phyloP scores from a whole-genome alignment of 2,329 filamentous ascomycete species.

The Ploettnerulaceae sp. region DNA sequence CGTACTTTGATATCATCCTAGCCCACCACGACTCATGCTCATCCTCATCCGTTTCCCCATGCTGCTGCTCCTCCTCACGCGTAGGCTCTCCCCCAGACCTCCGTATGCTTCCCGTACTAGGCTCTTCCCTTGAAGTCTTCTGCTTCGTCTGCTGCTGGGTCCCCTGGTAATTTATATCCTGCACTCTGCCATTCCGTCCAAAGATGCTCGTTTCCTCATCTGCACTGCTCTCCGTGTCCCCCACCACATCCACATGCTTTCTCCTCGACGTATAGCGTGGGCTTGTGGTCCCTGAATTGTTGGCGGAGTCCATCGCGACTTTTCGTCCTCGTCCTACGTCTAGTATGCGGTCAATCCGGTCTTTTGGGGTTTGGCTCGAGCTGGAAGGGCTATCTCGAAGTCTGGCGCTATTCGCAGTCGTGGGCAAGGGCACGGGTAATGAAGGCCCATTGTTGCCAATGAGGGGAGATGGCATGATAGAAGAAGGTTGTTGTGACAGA shows the following conservation, averaged over 20 bases:
- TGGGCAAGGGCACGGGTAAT: not conserved
- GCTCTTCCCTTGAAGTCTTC: conserved; percentile 1
- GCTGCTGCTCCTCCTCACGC: not conserved
- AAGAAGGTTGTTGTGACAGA: not conserved
- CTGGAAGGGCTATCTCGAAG: conserved; percentile 4
- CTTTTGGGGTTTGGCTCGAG: conserved; percentile 2
- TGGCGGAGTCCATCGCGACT: conserved; percentile 9
- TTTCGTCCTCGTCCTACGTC: conserved; percentile 24
- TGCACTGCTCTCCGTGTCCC: conserved; percentile 28
- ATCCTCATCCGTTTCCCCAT: conserved; percentile 18
- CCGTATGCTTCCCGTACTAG: conserved; percentile 17
- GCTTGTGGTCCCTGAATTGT: conserved; percentile 8
- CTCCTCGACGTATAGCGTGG: not conserved
- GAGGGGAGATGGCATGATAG: not conserved
- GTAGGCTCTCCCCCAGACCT: conserved; percentile 11
- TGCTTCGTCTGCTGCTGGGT: conserved; percentile 14
- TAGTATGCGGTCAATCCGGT: conserved; percentile 26
- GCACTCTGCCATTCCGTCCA: conserved; percentile 15
- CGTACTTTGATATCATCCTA: conserved; percentile 43
- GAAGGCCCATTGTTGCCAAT: not conserved
- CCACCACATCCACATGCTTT: not conserved
- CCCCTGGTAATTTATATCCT: conserved; percentile 24
- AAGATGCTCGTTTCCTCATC: conserved; percentile 39
- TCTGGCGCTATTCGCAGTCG: conserved; percentile 1
- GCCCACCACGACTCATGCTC: conserved; percentile 47